Base-by-base conservation (phyloP, 2,329 filamentous ascomycete species). In the Raffaelea deltoideospora region DNA sequence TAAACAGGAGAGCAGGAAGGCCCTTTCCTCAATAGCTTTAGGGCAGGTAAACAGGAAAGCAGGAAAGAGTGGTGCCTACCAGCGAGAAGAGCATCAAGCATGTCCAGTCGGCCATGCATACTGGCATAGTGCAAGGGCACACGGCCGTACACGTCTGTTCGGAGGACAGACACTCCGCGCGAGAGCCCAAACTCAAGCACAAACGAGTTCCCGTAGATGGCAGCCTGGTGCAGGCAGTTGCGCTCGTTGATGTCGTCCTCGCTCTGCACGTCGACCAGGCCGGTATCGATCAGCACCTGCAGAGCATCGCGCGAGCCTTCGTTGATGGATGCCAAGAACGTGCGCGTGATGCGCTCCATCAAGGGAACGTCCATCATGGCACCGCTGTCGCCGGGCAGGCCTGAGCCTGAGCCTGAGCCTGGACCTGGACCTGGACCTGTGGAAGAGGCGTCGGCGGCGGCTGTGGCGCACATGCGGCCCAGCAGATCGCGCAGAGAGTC, bases 241-340 rank as follows among this genome's bases (percentile, higher is more conserved):
- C 90, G 73, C 60, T 95, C 88, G 50, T 96, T 98, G 55, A 98
- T 96, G 50, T 95, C 87, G 53, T 98, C 90, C 49, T 93, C 85
- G 1, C 86, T 90, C 50, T 85, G 77, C n/a, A 95, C 69, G 54
- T 96, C 80, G 24, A 98, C 83, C 19, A 90, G 61, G 1, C 75
- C 74, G 3, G 87, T 94, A 34, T 82, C 76, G 20, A 95, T 64
- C 20, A 98, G 69, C 6, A 84, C 63, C 40, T 75, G 71, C 17
- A 96, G 64, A 9, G 87, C 78, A 21, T 80, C 72, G 44, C 79
- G 70, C 1, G 86, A 79, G 4, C 81, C 88, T 48, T 93, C 85
- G 45, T 84, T 80, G 46, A 95, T 83, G 5, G 86, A 86, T 33
- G 84, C 80, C 33, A 98, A 66, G 54, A 98, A 98, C 1, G 85